A percentile compares a stretch with the other conserved stretches of the same genome.
These are phyloP conservation scores for Dryas octopetala DNA, from an alignment of 306 rosid genomes.

Conservation along the genomic window DNA sequence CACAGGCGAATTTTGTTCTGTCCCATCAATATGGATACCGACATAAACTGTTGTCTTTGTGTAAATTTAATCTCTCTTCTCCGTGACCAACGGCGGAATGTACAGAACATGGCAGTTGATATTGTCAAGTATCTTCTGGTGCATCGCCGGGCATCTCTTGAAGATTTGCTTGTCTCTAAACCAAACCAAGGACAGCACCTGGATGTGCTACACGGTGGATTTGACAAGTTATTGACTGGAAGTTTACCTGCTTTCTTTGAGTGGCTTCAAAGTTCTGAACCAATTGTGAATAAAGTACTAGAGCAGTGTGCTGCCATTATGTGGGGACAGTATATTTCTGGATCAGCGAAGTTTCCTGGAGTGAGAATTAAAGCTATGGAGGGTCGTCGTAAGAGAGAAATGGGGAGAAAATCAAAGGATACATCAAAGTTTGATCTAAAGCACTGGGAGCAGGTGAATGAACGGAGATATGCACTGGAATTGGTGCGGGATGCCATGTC, in stretches of 20 bases:
- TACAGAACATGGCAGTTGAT: conserved; percentile 82
- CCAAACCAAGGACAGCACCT: conserved; percentile 83
- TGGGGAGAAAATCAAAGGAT: conserved; percentile 86
- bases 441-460: conserved; percentile 97
- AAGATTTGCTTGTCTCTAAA: conserved; percentile 86
- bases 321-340: conserved; percentile 97
- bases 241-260: conserved; percentile 71
- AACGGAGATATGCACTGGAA: conserved; percentile 91
- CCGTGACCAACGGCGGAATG: conserved; percentile 66
- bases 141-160: conserved; percentile 85
- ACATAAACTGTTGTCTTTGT: conserved; percentile 91
- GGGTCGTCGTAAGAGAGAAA: conserved; percentile 91
- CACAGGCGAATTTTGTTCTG: conserved; percentile 87
- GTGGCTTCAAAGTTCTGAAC: conserved; percentile 79
- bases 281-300: conserved; percentile 66
- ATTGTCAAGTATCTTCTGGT: conserved; percentile 89
- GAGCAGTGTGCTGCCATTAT: conserved; percentile 92
- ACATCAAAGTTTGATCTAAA: conserved; percentile 71
- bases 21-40: conserved; percentile 91
- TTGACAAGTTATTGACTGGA: conserved; percentile 85
- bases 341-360: conserved; percentile 93
- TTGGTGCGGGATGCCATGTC: conserved; percentile 93
- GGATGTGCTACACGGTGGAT: conserved; percentile 91
- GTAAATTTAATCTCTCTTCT: conserved; percentile 88
- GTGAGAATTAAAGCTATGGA: conserved; percentile 95